phyloP scores from a whole-genome alignment of 768 basidiomycete species.

The Rhodotorula taiwanensis region DNA sequence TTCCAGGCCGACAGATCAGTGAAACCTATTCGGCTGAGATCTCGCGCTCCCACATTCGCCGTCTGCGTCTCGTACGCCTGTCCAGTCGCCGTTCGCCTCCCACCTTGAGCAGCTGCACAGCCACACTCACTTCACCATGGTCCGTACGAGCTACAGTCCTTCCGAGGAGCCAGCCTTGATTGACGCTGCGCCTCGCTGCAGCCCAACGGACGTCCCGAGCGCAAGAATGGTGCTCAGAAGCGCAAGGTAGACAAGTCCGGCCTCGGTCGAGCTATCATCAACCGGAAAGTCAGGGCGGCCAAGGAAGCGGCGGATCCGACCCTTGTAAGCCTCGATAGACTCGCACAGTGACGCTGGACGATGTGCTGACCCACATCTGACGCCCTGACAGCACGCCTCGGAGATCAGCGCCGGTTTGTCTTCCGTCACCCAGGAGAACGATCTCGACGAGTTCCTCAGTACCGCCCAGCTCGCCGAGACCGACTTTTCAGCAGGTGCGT shows the following conservation, averaged over 20 bases:
- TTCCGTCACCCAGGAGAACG: constrained; percentile 91
- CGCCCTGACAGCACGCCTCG: constrained; percentile 68
- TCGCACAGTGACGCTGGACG: too few relatives aligned
- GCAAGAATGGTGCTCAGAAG: constrained; percentile 33
- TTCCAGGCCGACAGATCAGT: too few relatives aligned
- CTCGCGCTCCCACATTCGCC: too few relatives aligned
- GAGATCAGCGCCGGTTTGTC: constrained; percentile 67
- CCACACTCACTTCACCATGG: too few relatives aligned
- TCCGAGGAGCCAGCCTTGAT: too few relatives aligned
- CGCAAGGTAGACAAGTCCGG: constrained; percentile 49
- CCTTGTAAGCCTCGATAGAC: constrained; percentile 17
- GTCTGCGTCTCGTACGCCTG: too few relatives aligned
- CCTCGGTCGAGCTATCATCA: constrained; percentile 90
- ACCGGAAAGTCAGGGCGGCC: constrained; percentile 75
- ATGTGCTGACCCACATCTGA: too few relatives aligned
- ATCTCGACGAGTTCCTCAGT: constrained; percentile 90
- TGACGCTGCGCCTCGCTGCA: too few relatives aligned
- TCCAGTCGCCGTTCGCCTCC: too few relatives aligned
- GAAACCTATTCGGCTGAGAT: too few relatives aligned
- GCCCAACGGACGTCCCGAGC: constrained; percentile 22
- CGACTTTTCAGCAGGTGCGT: constrained; percentile 87
- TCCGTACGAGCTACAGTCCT: too few relatives aligned
- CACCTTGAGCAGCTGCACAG: too few relatives aligned
- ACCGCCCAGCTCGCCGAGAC: constrained; percentile 90
- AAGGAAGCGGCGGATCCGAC: constrained; percentile 45